These are phyloP conservation scores for Fusarium austroafricanum DNA, from an alignment of 2,329 filamentous ascomycete species.

Conservation along the genomic window DNA sequence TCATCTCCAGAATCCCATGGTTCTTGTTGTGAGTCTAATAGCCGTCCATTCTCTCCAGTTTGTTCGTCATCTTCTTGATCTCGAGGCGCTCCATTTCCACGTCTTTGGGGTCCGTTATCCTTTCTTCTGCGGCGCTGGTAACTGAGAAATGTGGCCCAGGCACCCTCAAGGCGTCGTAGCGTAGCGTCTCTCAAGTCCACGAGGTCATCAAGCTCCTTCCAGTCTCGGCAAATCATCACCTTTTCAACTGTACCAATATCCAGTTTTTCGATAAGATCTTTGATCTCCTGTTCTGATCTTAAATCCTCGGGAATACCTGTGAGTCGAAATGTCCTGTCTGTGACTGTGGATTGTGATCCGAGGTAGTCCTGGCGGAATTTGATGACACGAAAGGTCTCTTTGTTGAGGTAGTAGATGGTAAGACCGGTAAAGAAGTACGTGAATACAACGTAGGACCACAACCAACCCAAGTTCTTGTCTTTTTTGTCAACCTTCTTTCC, in stretches of 20 bases:
- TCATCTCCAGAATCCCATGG: conserved; percentile 54
- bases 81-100: conserved; percentile 35
- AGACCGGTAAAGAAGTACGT: conserved; percentile 90
- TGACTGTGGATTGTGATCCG: conserved; percentile 93
- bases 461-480: conserved; percentile 62
- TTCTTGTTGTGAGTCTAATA: conserved; percentile 63
- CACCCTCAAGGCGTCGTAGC: conserved; percentile 80
- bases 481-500: conserved; percentile 51
- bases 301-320: conserved; percentile 87
- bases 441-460: conserved; percentile 96
- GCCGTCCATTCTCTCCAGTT: conserved; percentile 67
- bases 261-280: conserved; percentile 85
- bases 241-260: conserved; percentile 90
- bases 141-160: conserved; percentile 77
- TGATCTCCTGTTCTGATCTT: conserved; percentile 84
- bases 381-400: conserved; percentile 87
- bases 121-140: conserved; percentile 40
- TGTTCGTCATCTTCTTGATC: conserved; percentile 54
- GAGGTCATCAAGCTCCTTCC: conserved; percentile 82
- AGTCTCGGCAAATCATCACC: conserved; percentile 87
- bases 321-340: conserved; percentile 90
- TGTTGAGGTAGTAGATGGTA: conserved; percentile 83
- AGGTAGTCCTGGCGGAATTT: conserved; percentile 89
- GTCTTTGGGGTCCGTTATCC: not conserved
- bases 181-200: conserved; percentile 74